Evolutionary conservation across 2,329 filamentous ascomycete genomes (phyloP).

Genomic region (Hypoxylon sp.): DNA sequence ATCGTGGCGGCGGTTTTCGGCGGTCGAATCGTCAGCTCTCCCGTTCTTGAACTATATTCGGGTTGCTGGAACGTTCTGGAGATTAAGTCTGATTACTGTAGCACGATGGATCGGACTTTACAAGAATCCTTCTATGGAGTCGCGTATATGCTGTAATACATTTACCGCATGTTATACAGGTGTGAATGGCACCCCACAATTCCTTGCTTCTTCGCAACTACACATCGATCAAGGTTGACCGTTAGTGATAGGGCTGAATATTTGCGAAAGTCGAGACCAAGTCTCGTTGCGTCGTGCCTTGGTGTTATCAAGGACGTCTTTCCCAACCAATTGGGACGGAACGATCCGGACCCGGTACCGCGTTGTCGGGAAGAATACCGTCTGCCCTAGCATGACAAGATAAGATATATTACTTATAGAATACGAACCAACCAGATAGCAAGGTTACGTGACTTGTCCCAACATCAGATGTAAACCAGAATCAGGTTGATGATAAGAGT

Average conservation of each 20-base stretch:
- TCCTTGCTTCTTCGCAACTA: not conserved
- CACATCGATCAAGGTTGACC: not conserved
- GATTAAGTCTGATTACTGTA: not conserved
- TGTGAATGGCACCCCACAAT: not conserved
- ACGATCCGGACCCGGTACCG: constrained; percentile 7
- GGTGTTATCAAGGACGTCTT: constrained; percentile 1
- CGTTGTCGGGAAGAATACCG: constrained; percentile 26
- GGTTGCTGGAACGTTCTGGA: constrained; percentile 15
- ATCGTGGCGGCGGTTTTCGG: not conserved
- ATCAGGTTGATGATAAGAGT: constrained; percentile 13
- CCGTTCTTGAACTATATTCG: not conserved
- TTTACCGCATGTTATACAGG: not conserved
- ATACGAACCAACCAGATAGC: not conserved
- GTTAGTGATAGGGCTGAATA: constrained; percentile 20
- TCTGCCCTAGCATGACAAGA: constrained; percentile 14
- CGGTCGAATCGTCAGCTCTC: not conserved
- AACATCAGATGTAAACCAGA: constrained; percentile 17
- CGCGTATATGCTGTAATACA: not conserved
- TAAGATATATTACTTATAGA: not conserved
- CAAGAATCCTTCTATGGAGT: not conserved
- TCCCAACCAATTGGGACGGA: constrained; percentile 22
- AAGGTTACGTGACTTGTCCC: not conserved
- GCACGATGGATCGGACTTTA: not conserved
- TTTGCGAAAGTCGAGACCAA: constrained; percentile 13
- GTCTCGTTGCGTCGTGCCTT: constrained; percentile 20